These are phyloP conservation scores for Cladosporium velox DNA, from an alignment of 2,329 filamentous ascomycete genomes.

Conservation along the genomic window DNA sequence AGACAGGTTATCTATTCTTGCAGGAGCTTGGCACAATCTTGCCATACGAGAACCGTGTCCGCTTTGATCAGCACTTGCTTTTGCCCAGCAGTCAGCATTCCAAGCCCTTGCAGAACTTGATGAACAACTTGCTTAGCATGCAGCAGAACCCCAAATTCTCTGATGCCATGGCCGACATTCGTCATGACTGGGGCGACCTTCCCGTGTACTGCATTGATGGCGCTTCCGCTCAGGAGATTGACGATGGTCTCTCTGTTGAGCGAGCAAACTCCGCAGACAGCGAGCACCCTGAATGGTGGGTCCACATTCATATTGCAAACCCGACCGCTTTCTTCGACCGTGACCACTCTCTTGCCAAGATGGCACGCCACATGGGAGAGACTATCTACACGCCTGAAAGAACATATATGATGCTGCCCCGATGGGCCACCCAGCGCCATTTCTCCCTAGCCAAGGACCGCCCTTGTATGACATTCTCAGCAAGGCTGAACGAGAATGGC, in stretches of 20 bases:
- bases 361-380: conserved; percentile 60
- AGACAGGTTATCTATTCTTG: conserved; percentile 64
- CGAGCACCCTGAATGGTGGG: conserved; percentile 62
- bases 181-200: conserved; percentile 61
- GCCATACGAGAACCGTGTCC: conserved; percentile 68
- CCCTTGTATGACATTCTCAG: conserved; percentile 64
- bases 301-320: conserved; percentile 78
- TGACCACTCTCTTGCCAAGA: conserved; percentile 59
- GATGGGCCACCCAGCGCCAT: conserved; percentile 48
- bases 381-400: conserved; percentile 60
- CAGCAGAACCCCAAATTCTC: conserved; percentile 40
- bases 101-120: conserved; percentile 47
- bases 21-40: conserved; percentile 73
- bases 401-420: conserved; percentile 59
- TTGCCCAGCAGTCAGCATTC: conserved; percentile 52
- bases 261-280: conserved; percentile 34
- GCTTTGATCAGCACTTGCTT: conserved; percentile 59
- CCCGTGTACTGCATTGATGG: conserved; percentile 74
- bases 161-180: conserved; percentile 58
- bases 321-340: conserved; percentile 69
- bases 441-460: conserved; percentile 57
- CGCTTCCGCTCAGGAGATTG: conserved; percentile 67
- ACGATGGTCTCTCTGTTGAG: conserved; percentile 77
- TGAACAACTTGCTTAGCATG: conserved; percentile 35
- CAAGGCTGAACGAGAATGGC: conserved; percentile 54